These are phyloP conservation scores for Ochetophila trinervis DNA, from an alignment of 306 rosid genomes.

Conservation along the genomic window DNA sequence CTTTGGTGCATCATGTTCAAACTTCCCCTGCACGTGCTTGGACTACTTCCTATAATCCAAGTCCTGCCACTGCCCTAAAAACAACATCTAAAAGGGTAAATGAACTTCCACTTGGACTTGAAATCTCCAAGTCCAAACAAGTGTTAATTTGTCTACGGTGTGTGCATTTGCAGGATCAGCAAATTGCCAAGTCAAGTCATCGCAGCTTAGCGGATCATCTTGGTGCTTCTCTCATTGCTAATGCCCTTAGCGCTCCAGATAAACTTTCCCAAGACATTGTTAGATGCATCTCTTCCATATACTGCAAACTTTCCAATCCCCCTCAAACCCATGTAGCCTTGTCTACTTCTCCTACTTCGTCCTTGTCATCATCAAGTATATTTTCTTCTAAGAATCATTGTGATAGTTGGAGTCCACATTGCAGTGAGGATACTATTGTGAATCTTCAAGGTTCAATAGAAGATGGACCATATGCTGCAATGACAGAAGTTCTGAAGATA, in stretches of 20 bases:
- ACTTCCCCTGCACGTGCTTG: constrained; percentile 12
- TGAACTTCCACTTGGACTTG: neutral
- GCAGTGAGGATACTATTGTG: constrained; percentile 13
- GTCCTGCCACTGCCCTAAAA: constrained; percentile 7
- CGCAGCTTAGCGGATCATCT: constrained; percentile 42
- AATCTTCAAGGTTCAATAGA: constrained; percentile 11
- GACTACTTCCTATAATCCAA: constrained; percentile 18
- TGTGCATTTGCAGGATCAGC: constrained; percentile 14
- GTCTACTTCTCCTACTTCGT: constrained; percentile 27
- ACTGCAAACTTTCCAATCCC: constrained; percentile 34
- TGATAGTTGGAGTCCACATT: constrained; percentile 37
- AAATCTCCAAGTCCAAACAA: too few species aligned
- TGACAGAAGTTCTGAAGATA: constrained; percentile 35
- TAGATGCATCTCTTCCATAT: constrained; percentile 41
- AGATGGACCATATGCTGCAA: constrained; percentile 17
- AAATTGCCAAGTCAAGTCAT: constrained; percentile 19
- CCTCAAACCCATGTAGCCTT: constrained; percentile 16
- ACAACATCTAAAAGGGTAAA: constrained; percentile 23
- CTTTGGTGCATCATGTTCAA: neutral
- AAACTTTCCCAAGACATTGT: constrained; percentile 39
- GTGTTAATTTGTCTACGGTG: neutral
- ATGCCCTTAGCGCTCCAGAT: constrained; percentile 26
- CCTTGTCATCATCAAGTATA: constrained; percentile 32
- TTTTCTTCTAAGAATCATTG: constrained; percentile 29
- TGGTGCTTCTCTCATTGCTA: constrained; percentile 19